Evolutionary conservation across 345 rosid genomes (phyloP), one percentile per base, ranked within the genome.

Genomic region (Citrus sp.): DNA sequence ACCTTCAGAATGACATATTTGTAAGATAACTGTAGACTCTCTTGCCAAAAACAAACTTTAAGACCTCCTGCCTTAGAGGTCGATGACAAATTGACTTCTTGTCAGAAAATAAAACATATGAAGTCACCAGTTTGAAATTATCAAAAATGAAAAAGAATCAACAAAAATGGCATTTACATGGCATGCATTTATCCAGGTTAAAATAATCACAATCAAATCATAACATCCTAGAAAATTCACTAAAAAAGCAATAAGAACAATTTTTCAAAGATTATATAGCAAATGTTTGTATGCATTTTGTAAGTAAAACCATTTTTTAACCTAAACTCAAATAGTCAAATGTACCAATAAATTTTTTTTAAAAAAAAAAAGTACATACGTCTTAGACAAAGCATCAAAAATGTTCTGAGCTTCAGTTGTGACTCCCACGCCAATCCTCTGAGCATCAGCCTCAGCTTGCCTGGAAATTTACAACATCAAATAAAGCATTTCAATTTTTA

Each of bases 391-490:
- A 61, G 97, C 97, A 78, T 96, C 97, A 70, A 89, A 96, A 77
- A 96, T 86, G 77, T 75, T 86, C 87, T 96, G 99, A 0, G 97
- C 99, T 81, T 96, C 97, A 30, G 80, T 78, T 12, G 98, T 96
- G 63, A 94, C 99, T 70, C 98, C 99, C 56, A 96, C 97, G 35
- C 98, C 99, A 81, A 94, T 76, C 80, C 97, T 92, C 87, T 90
- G 92, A 37, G 98, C 94, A 14, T 90, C 95, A 62, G 88, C 82
- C 83, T 96, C 97, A 4, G 98, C 98, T 83, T 91, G 95, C 90
- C 98, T 92, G 84, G 80, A 80, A 83, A 79, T 76, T 70, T 64
- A 25, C 56, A 60, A 60, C 73, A 63, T 37, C 51, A 14, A 34
- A 61, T 77, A 42, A 42, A 13, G 51, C 51, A 13, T 46, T 46